These are phyloP conservation scores for Cladosporium oxysporum DNA, from an alignment of 2,329 filamentous ascomycete species.

Conservation along the genomic window DNA sequence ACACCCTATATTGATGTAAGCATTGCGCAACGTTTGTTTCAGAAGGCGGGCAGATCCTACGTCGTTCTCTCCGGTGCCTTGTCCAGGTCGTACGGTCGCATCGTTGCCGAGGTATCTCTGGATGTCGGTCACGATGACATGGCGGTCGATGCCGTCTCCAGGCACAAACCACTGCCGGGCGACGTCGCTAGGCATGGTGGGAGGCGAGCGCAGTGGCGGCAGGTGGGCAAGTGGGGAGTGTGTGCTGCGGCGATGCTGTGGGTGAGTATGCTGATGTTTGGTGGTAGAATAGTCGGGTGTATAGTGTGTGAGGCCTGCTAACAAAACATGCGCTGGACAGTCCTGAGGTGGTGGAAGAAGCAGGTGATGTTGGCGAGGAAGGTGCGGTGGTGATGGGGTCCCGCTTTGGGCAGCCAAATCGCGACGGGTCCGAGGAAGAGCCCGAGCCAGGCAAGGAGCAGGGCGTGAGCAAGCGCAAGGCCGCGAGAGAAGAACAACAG, in stretches of 20 bases:
- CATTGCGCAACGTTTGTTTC: conserved; percentile 7
- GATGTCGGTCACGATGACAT: conserved; percentile 56
- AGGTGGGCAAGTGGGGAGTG: neutral
- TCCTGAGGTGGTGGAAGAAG: neutral
- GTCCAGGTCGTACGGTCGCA: conserved; percentile 51
- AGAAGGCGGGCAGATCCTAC: conserved; percentile 33
- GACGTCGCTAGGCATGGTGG: conserved; percentile 37
- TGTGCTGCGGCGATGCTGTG: neutral
- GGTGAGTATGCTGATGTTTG: neutral
- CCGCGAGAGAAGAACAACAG: neutral
- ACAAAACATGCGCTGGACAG: neutral
- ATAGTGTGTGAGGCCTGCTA: neutral
- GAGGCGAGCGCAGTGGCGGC: neutral
- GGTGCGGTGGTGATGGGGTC: conserved; percentile 3
- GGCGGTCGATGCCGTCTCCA: conserved; percentile 52
- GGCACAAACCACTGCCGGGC: conserved; percentile 52
- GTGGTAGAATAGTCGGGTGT: neutral
- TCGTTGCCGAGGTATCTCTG: conserved; percentile 54
- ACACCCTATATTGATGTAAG: conserved; percentile 40
- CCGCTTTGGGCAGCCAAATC: conserved; percentile 20
- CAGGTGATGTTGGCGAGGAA: conserved; percentile 1
- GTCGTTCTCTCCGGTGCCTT: conserved; percentile 48
- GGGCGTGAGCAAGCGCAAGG: conserved; percentile 1
- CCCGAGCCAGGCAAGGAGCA: conserved; percentile 8
- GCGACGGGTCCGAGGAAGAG: conserved; percentile 17